Base-by-base conservation (phyloP, 2,329 filamentous ascomycete species). In the Cordyceps javanica region DNA sequence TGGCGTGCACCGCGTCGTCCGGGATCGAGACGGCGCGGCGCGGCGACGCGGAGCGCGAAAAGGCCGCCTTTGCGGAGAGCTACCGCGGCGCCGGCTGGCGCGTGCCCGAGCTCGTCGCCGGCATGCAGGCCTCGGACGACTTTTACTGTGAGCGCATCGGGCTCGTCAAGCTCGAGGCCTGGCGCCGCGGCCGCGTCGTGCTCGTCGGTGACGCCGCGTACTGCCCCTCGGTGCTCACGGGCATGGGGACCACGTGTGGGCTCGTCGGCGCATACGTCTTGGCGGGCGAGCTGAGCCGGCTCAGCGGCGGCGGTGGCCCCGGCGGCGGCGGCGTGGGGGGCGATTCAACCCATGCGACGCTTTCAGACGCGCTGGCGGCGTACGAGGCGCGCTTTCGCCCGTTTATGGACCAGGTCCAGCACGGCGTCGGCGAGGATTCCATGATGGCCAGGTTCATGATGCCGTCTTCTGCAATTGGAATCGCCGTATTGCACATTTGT, bases 161-260 rank as follows among this genome's bases (percentile, higher is more conserved):
- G 0, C 73, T 77, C 45, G 74, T 85, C 41, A 74, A 73, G 53
- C 60, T 78, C 57, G 65, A 72, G 0, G 62, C 61, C 5, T 82
- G 75, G 77, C 74, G 69, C 2, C 66, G 66, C 0, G 76, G 77
- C 0, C 75, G 80, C 0, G 73, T 82, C 3, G 75, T 72, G 1
- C 68, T 83, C 0, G 53, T 84, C 0, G 82, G 82, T 0, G 82
- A 87, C 60, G 79, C 83, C 1, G 81, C 69, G 0, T 78, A 76
- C 62, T 77, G 74, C 25, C 78, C 80, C 0, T 73, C 75, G 0
- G 73, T 76, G 0, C 60, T 77, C 4, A 78, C 75, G 0, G 82
- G 82, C 0, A 75, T 78, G 69, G 81, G 82, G 0, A 82, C 79
- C 0, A 77, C 75, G 2, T 62, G 72, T 0, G 75, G 75, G 0